phyloP scores from a whole-genome alignment of 306 rosid genomes.

The Begonia loranthoides region DNA sequence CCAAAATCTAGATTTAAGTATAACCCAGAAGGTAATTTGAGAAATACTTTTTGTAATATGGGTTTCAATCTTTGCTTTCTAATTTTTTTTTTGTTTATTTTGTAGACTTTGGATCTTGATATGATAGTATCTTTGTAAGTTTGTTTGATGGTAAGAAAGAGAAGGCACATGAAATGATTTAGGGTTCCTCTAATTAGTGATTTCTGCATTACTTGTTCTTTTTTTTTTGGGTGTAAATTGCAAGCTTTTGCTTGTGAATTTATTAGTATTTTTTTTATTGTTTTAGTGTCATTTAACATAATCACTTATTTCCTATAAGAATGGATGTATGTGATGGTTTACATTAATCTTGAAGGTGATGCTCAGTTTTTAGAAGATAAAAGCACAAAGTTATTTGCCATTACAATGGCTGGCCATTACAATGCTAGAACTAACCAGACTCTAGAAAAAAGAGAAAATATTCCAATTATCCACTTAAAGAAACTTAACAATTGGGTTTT shows the following conservation, averaged over 20 bases:
- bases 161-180: neutral
- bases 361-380: slow-evolving; percentile 74
- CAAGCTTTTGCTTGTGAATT: too few relatives aligned
- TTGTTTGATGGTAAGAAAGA: slow-evolving; percentile 13
- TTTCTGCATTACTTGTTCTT: too few relatives aligned
- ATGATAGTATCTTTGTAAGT: slow-evolving; percentile 5
- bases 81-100: too few relatives aligned
- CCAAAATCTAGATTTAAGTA: slow-evolving; percentile 68
- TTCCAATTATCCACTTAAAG: slow-evolving; percentile 81
- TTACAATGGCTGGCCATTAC: slow-evolving; percentile 89
- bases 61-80: slow-evolving; percentile 10
- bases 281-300: too few relatives aligned
- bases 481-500: slow-evolving; percentile 97
- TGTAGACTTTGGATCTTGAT: slow-evolving; percentile 18
- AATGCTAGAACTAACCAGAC: slow-evolving; percentile 89
- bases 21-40: slow-evolving; percentile 63
- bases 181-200: too few relatives aligned
- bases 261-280: too few relatives aligned
- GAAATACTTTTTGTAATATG: slow-evolving; percentile 1
- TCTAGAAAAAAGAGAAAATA: slow-evolving; percentile 76
- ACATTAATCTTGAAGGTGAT: slow-evolving; percentile 40
- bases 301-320: too few relatives aligned
- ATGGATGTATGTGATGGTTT: slow-evolving; percentile 1
- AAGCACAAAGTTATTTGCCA: slow-evolving; percentile 58
- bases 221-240: too few relatives aligned